These are phyloP conservation scores for Pyricularia pennisetigena DNA, from an alignment of 2,329 filamentous ascomycete genomes.

Conservation along the genomic window DNA sequence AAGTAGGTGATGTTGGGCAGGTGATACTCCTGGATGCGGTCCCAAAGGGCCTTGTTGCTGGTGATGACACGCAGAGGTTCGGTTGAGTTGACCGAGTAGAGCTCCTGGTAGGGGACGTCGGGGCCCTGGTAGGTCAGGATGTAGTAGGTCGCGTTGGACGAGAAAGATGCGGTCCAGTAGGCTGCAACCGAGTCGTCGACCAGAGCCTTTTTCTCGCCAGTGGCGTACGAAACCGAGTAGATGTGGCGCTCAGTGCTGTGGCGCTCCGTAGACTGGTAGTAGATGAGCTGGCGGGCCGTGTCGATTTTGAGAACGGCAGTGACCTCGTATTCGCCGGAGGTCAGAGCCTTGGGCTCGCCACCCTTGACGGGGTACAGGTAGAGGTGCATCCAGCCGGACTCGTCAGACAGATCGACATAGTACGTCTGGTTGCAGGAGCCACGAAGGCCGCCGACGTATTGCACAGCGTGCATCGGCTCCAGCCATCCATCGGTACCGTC, in stretches of 20 bases:
- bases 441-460: conserved; percentile 73
- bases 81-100: conserved; percentile 51
- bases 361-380: conserved; percentile 88
- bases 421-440: conserved; percentile 22
- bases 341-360: conserved; percentile 73
- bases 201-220: conserved; percentile 60
- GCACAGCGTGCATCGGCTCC: conserved; percentile 79
- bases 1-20: conserved; percentile 76
- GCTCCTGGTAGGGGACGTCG: conserved; percentile 79
- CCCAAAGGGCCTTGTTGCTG: conserved; percentile 52
- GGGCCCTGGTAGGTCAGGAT: conserved; percentile 78
- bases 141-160: conserved; percentile 68
- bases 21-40: conserved; percentile 69
- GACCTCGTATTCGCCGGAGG: conserved; percentile 86
- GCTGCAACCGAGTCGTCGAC: conserved; percentile 65
- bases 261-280: conserved; percentile 81
- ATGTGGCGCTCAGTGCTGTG: conserved; percentile 84
- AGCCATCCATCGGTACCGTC: conserved; percentile 88
- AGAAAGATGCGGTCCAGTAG: conserved; percentile 80
- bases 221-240: conserved; percentile 81
- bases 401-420: conserved; percentile 58
- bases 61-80: conserved; percentile 56
- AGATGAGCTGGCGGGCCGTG: conserved; percentile 74
- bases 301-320: conserved; percentile 80
- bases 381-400: conserved; percentile 70